Percentiles rank a stretch among this genome's conserved stretches.
Evolutionary conservation across 208 protist species (phyloP).

Genomic region (Novymonas esmeraldas): DNA sequence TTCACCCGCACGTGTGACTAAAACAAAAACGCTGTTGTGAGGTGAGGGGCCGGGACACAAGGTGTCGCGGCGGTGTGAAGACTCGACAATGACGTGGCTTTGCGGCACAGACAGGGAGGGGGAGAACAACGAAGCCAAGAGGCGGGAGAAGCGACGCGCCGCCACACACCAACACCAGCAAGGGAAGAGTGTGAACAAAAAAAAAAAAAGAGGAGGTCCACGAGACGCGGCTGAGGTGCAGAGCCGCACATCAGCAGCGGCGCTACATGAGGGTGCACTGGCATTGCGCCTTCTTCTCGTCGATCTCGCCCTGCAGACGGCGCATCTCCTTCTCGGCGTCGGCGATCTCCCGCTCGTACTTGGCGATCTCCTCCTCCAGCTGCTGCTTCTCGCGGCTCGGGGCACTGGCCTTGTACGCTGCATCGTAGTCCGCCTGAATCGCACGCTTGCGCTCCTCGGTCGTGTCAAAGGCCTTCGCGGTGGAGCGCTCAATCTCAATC

Average conservation of each 20-base stretch:
- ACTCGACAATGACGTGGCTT: no score
- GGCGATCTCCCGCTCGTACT: slow-evolving; percentile 66
- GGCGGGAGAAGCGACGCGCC: no score
- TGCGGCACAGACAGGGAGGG: no score
- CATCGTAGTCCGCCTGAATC: slow-evolving; percentile 56
- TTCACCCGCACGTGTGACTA: no score
- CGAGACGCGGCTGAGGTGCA: no score
- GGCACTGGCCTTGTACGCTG: slow-evolving; percentile 31
- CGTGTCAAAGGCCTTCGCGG: slow-evolving; percentile 21
- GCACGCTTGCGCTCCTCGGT: slow-evolving; percentile 22
- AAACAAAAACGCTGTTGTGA: no score
- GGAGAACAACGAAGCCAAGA: no score
- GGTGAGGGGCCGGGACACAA: no score
- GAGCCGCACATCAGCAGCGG: not conserved
- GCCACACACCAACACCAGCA: no score
- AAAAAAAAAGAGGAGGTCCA: no score
- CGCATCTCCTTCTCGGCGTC: slow-evolving; percentile 51
- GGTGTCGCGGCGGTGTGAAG: no score
- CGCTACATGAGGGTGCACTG: slow-evolving; percentile 68
- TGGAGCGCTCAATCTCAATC: slow-evolving; percentile 32
- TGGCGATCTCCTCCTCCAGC: slow-evolving; percentile 47
- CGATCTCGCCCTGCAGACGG: slow-evolving; percentile 51
- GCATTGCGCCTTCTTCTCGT: slow-evolving; percentile 54
- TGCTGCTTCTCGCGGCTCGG: slow-evolving; percentile 47
- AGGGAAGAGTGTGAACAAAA: not conserved